Evolutionary conservation across 768 basidiomycete species (phyloP), one percentile per base, ranked within the genome.

Genomic region (Naganishia vishniacii): DNA sequence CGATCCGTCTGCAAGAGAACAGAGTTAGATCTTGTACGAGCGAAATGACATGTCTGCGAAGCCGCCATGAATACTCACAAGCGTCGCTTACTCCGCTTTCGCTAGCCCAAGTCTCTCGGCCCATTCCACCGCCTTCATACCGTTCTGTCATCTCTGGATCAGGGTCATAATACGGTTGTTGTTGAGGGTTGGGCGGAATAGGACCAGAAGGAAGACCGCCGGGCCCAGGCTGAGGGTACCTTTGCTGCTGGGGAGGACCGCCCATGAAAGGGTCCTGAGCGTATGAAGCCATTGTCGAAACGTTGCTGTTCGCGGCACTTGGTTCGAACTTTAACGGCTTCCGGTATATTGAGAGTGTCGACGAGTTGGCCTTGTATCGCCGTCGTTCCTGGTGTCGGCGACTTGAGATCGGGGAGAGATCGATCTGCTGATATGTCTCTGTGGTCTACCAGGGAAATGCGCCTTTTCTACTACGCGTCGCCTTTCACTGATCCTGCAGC

Each of bases 101-200:
- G 48, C 72, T 75, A 2, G 72, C 74, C 72, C 73, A 77, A 8
- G 74, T 77, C 44, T 75, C 74, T 37, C 69, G 51, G 16, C 68
- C 75, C 63, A 67, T 68, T 25, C 75, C 75, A 59, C 75, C 75
- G 41, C 73, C 72, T 18, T 72, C 70, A 45, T 70, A 72, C n/a
- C 75, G 61, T 20, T 67, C 70, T 15, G 47, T 61, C 74, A 75
- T 74, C 48, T 74, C 74, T 3, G 71, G 68, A 12, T 73, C 72
- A 51, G 68, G 73, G 48, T 76, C 75, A 29, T 71, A 71, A 28
- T 61, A 60, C 31, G 58, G 46, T 31, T 47, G 58, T 18, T 59
- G 64, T 34, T 60, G 64, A 40, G 58, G 62, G 32, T 63, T 51
- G 37, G 62, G 28, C n/a, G 62, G 62, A 13, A 63, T 53, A 23